Base-by-base conservation (phyloP, 1,284 basidiomycete genomes). In the Phellinidium pouzarii region DNA sequence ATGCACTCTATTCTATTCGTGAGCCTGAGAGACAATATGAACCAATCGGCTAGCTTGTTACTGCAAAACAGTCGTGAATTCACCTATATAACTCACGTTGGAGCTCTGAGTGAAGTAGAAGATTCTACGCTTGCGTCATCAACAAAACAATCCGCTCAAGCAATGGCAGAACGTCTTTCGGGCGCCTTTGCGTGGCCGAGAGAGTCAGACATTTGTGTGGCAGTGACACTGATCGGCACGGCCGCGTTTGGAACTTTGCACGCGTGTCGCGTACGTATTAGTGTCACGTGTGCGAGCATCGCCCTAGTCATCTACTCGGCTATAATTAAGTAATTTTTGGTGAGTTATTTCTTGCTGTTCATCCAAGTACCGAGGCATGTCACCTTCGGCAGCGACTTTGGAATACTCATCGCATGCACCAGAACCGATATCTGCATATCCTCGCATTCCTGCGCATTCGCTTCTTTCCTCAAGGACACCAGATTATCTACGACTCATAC, bases 401-500 rank as follows among this genome's bases (percentile, higher is more conserved):
- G 85, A 89, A 66, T 83, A 83, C 62, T 71, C 82, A 4, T 86
- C 85, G 8, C 68, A 74, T 65, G 82, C 80, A 11, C 83, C 84
- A 38, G 76, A 79, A 48, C 79, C 82, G 20, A 66, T 83, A 4
- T 57, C n/a, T n/a, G n/a, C 68, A 6, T 93, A 87, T 63, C 78
- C 84, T 27, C 76, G 85, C 19, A 77, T 93, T 2, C 68, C 82
- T 0, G 68, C 76, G 26, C 84, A 93, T 61, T 70, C 79, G 59
- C 71, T 91, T 23, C 73, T 88, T 3, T 70, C 84, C 0, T 76
- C 79, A 55, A 79, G 83, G 41, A 84, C 84, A 5, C 94, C 94
- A 0, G 95, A 99, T 69, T 99, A 99, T 67, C 79, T 99, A 31
- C 79, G 88, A 41, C 84, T 99, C 59, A 97, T 96, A 65, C 77